These are phyloP conservation scores for Macrophomina pseudophaseolina DNA, from an alignment of 2,329 filamentous ascomycete species.

Conservation along the genomic window DNA sequence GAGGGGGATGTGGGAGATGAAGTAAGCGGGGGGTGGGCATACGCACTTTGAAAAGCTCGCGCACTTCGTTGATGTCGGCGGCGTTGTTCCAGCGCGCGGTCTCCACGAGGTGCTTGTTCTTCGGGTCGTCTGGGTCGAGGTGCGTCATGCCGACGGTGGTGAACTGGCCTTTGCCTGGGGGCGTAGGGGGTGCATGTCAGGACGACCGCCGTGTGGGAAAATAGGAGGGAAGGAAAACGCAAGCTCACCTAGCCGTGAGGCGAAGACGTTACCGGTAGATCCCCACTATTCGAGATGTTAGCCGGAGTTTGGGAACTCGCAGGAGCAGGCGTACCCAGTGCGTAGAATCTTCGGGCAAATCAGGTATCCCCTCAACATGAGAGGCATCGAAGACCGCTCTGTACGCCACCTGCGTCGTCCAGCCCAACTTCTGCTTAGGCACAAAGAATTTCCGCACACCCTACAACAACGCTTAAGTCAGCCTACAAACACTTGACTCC, in stretches of 20 bases:
- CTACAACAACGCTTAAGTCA: constrained; percentile 31
- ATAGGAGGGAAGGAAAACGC: background rate
- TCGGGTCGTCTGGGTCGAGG: constrained; percentile 37
- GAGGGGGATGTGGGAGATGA: no score
- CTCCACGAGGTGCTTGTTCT: constrained; percentile 31
- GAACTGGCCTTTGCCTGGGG: constrained; percentile 33
- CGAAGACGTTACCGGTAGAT: constrained; percentile 41
- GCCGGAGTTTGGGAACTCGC: no score
- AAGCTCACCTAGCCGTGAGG: constrained; percentile 35
- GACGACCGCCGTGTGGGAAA: background rate
- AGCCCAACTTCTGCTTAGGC: constrained; percentile 28
- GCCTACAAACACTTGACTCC: constrained; percentile 25
- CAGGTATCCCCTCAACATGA: constrained; percentile 39
- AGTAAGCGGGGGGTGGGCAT: no score
- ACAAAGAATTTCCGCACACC: constrained; percentile 19
- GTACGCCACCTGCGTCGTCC: constrained; percentile 47
- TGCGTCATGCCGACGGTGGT: constrained; percentile 33
- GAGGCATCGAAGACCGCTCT: constrained; percentile 43
- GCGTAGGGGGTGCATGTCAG: constrained; percentile 22
- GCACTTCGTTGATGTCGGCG: constrained; percentile 35
- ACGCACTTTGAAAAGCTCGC: constrained; percentile 33
- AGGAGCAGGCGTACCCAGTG: constrained; percentile 33
- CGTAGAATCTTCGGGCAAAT: constrained; percentile 43
- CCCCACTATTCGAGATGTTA: constrained; percentile 32
- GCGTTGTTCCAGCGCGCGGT: constrained; percentile 37